phyloP scores from a whole-genome alignment of 345 rosid species.

The Gossypium raimondii region DNA sequence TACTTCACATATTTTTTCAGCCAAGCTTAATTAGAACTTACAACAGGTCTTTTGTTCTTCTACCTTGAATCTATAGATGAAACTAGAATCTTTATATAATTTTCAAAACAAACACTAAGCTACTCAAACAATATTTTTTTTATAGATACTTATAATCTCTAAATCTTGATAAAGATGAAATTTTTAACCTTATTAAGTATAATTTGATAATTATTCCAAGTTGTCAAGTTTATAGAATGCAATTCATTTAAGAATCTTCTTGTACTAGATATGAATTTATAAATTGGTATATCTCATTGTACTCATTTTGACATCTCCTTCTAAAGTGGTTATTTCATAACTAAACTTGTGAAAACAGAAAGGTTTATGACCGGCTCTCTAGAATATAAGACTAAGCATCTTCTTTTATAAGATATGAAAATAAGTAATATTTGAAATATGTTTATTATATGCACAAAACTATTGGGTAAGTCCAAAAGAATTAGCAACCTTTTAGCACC shows the following conservation, averaged over 20 bases:
- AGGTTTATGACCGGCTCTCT: background rate
- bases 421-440: background rate
- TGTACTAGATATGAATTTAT: too few relatives aligned
- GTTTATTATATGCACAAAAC: background rate
- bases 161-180: too few relatives aligned
- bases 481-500: background rate
- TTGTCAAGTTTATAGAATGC: background rate
- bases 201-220: background rate
- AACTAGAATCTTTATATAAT: background rate
- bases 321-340: background rate
- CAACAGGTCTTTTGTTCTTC: background rate
- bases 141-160: too few relatives aligned
- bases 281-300: background rate
- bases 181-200: background rate
- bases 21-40: background rate
- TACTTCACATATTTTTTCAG: background rate
- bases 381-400: background rate
- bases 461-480: background rate
- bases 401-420: background rate
- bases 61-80: background rate
- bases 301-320: background rate
- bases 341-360: background rate
- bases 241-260: background rate
- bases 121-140: too few relatives aligned
- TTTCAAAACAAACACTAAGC: background rate